Conservation (phyloP, 164 flowering plant species). For the Kingdonia uniflora region DNA sequence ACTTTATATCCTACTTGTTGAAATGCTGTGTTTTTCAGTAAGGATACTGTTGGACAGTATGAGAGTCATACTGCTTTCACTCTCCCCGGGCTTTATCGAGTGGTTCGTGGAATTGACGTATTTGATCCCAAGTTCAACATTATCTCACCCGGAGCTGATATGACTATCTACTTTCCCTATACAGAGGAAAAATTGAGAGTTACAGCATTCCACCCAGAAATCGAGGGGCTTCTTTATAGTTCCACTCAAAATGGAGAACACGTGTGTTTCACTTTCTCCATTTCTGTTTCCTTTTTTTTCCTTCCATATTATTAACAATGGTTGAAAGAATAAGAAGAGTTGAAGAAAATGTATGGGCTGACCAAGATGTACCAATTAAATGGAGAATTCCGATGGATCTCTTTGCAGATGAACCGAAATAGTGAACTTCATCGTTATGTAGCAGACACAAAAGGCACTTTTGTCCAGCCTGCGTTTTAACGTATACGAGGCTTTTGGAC, state of each 20-base stretch:
- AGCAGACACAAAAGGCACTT: too few species aligned
- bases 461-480: constrained; percentile 86
- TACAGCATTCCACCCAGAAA: constrained; percentile 69
- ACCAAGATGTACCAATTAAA: constrained; percentile 75
- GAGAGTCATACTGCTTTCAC: too few species aligned
- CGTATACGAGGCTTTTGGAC: constrained; percentile 74
- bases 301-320: background rate
- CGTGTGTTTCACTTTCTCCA: constrained; percentile 29
- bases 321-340: constrained; percentile 71
- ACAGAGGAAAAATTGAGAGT: constrained; percentile 60
- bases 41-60: constrained; percentile 98
- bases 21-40: constrained; percentile 46
- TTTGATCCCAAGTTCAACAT: constrained; percentile 99
- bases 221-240: constrained; percentile 83
- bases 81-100: too few species aligned
- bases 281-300: background rate
- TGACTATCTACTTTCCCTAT: constrained; percentile 70
- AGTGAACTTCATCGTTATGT: too few species aligned
- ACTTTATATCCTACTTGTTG: too few species aligned
- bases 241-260: constrained; percentile 78
- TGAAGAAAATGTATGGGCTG: constrained; percentile 74
- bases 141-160: constrained; percentile 97
- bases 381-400: constrained; percentile 95
- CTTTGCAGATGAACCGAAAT: constrained; percentile 91
- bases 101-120: constrained; percentile 90